These are phyloP conservation scores for Mercurialis annua DNA, from an alignment of 345 rosid species.

Conservation along the genomic window DNA sequence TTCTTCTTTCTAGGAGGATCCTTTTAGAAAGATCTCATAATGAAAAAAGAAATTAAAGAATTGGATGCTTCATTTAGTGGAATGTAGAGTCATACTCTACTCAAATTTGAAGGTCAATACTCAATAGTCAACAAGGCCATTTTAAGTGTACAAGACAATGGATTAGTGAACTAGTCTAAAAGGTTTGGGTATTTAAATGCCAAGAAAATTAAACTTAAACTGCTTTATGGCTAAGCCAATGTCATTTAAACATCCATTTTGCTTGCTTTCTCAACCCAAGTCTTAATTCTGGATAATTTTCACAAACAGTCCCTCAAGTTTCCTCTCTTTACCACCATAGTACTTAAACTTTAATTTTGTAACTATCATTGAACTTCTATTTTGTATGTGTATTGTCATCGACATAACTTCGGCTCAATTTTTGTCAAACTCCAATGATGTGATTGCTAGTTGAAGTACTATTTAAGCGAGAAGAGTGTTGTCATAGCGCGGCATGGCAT, in stretches of 20 bases:
- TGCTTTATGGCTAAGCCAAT: conserved; percentile 21
- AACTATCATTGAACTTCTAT: too few relatives aligned
- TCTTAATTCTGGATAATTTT: not conserved
- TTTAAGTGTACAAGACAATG: conserved; percentile 8
- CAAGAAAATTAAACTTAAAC: conserved; percentile 1
- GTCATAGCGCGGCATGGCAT: too few relatives aligned
- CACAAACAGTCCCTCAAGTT: too few relatives aligned
- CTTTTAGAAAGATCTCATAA: conserved; percentile 15
- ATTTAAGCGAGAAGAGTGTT: too few relatives aligned
- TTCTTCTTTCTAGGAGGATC: conserved; percentile 25
- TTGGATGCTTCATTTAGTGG: conserved; percentile 46
- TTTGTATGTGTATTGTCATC: too few relatives aligned
- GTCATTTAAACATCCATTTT: not conserved
- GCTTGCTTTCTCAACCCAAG: conserved; percentile 1
- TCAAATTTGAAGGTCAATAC: conserved; percentile 21
- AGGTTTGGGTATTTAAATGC: not conserved
- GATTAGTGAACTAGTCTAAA: conserved; percentile 12
- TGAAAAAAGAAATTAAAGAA: conserved; percentile 18
- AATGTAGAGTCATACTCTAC: conserved; percentile 44
- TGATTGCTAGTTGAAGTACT: too few relatives aligned
- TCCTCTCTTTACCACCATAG: too few relatives aligned
- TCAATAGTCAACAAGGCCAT: conserved; percentile 28
- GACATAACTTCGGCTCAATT: too few relatives aligned
- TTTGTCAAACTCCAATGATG: too few relatives aligned
- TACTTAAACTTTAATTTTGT: too few relatives aligned